A percentile compares a stretch with the other conserved stretches of the same genome.
These are phyloP conservation scores for Pisolithus thermaeus DNA, from an alignment of 1,284 basidiomycete genomes.

Conservation along the genomic window DNA sequence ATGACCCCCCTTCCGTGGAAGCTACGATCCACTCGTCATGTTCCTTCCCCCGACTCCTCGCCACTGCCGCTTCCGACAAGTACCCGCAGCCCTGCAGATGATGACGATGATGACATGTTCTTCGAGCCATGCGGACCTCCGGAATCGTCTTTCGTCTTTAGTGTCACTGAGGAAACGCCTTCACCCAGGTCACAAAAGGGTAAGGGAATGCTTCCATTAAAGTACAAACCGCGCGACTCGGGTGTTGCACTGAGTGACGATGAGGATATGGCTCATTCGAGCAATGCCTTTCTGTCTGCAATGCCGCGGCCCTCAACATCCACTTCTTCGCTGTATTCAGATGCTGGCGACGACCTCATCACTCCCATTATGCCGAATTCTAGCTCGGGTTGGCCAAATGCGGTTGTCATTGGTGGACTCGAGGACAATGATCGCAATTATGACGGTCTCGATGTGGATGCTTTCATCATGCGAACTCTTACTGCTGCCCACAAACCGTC, in stretches of 20 bases:
- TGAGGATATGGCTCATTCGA: constrained; percentile 35
- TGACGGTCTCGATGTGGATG: constrained; percentile 48
- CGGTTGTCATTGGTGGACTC: constrained; percentile 36
- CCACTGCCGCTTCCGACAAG: constrained; percentile 29
- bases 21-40: constrained; percentile 34
- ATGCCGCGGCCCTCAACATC: constrained; percentile 54
- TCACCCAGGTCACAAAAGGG: constrained; percentile 47
- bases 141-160: constrained; percentile 51
- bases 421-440: constrained; percentile 34
- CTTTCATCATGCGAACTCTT: constrained; percentile 68
- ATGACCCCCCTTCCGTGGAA: constrained; percentile 37
- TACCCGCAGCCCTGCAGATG: constrained; percentile 27
- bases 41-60: constrained; percentile 46
- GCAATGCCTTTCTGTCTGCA: constrained; percentile 31
- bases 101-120: constrained; percentile 58
- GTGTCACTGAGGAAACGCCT: constrained; percentile 48
- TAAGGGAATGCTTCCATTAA: constrained; percentile 46
- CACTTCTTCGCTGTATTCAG: constrained; percentile 53
- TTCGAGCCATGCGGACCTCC: constrained; percentile 39
- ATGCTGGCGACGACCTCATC: constrained; percentile 52
- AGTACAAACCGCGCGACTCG: constrained; percentile 68
- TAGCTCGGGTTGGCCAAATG: constrained; percentile 58
- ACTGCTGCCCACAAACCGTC: constrained; percentile 47
- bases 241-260: constrained; percentile 59
- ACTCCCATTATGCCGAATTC: constrained; percentile 56